Base-by-base conservation (phyloP, 208 protist species). In the Tritrichomonas foetus region DNA sequence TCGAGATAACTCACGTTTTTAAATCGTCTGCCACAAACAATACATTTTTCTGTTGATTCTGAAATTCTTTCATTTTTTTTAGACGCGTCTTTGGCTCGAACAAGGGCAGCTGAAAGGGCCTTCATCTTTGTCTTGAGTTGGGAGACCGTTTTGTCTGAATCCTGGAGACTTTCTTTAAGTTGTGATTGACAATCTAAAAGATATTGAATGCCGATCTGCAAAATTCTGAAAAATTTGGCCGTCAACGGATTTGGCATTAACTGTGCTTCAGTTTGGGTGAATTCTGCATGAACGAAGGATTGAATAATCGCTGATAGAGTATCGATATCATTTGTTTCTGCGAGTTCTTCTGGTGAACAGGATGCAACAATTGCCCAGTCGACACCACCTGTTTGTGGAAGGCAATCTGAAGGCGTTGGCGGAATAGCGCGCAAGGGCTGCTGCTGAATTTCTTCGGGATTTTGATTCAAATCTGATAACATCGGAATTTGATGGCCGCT, bases 121-220 rank as follows among this genome's bases (percentile, higher is more conserved):
- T 47, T 25, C 0, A 89, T 13, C 47, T 89, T 89, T 1, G 44
- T n/a, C 16, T 89, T 53, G 0, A 57, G 27, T n/a, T 9, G 3
- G 53, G 53, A 20, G 25, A 41, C 41, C 1, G 13, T 14, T 57
- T 53, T 39, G 1, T 89, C 47, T 39, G 41, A 89, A 41, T 53
- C 1, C 39, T 22, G 14, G 41, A 89, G 9, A 20, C 33, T 57
- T 53, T 57, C 30, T 53, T 39, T 0, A 30, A 89, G 78, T 53
- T 89, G 47, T 61, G 33, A 41, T 89, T 89, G 78, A 61, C 41
- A 53, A 57, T 89, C 78, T 53, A 39, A 89, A 41, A 89, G 20
- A 89, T 89, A 89, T 89, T 89, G 78, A 39, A 89, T 47, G 27
- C 47, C 78, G 16, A 89, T 89, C 41, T 89, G 78, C 39, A 89